phyloP scores from a whole-genome alignment of 2,329 filamentous ascomycete genomes.

The Madurella fahalii region DNA sequence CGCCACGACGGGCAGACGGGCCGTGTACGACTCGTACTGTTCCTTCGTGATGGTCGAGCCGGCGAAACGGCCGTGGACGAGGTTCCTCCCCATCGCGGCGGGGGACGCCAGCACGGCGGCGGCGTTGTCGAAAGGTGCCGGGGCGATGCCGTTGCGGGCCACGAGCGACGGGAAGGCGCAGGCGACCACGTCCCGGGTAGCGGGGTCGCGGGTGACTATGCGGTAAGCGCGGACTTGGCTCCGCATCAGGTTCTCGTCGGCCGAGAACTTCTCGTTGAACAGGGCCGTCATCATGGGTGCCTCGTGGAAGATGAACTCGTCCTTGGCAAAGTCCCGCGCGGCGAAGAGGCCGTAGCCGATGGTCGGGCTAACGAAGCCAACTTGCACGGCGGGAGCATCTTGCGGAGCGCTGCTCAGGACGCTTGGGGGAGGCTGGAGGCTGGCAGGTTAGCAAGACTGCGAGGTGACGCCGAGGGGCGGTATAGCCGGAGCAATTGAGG shows the following conservation, averaged over 20 bases:
- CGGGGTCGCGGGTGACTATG: not conserved
- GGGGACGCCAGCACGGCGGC: constrained; percentile 8
- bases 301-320: constrained; percentile 29
- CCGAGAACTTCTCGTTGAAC: constrained; percentile 22
- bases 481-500: not conserved
- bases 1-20: not conserved
- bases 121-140: constrained; percentile 1
- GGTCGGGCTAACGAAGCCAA: constrained; percentile 19
- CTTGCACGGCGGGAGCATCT: constrained; percentile 14
- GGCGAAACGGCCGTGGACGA: constrained; percentile 16
- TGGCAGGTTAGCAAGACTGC: not conserved
- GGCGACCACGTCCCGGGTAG: not conserved
- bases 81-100: constrained; percentile 21
- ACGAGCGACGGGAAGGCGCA: constrained; percentile 19
- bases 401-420: constrained; percentile 12
- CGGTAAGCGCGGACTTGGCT: constrained; percentile 14
- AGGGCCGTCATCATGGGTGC: constrained; percentile 22
- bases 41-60: constrained; percentile 10
- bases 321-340: constrained; percentile 20
- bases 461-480: not conserved
- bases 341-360: constrained; percentile 33
- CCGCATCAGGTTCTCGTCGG: constrained; percentile 9
- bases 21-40: constrained; percentile 18
- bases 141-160: constrained; percentile 7
- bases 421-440: constrained; percentile 12